A percentile compares a stretch with the other conserved stretches of the same genome.
Evolutionary conservation across 1,139 yeast genomes (phyloP).

Genomic region (Maudiozyma humilis): DNA sequence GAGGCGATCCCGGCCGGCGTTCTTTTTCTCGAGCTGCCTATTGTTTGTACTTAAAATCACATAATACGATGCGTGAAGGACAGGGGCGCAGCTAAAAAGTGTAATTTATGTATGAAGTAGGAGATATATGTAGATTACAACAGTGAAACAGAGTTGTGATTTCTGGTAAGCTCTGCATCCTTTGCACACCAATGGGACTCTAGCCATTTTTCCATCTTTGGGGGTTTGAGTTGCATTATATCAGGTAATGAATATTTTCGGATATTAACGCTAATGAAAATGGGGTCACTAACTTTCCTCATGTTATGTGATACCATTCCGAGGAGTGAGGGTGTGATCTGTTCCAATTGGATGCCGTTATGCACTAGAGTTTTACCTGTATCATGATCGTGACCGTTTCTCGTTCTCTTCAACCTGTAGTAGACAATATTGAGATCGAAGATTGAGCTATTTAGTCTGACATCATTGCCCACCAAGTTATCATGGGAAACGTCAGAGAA

Average conservation of each 20-base stretch:
- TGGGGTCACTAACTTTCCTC: conserved; percentile 24
- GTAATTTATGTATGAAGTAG: no score
- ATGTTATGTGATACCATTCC: conserved; percentile 36
- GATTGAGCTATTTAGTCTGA: conserved; percentile 30
- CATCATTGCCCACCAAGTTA: background rate
- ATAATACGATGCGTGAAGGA: no score
- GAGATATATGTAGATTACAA: background rate
- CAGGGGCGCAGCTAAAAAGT: no score
- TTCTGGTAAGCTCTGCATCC: conserved; percentile 40
- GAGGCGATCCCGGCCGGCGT: background rate
- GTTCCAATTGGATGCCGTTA: conserved; percentile 30
- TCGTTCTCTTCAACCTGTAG: conserved; percentile 28
- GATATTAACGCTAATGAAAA: conserved; percentile 44
- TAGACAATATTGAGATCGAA: conserved; percentile 46
- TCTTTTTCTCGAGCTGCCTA: background rate
- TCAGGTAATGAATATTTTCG: conserved; percentile 40
- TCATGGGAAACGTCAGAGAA: background rate
- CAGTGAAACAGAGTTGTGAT: conserved; percentile 29
- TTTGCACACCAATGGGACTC: conserved; percentile 66
- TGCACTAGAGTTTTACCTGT: conserved; percentile 17
- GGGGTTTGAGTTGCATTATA: conserved; percentile 42
- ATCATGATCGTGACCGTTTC: conserved; percentile 17
- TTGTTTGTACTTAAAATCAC: conserved; percentile 17
- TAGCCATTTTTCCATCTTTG: conserved; percentile 58
- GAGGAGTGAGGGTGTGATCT: conserved; percentile 44